phyloP scores from a whole-genome alignment of 768 basidiomycete genomes.

The Macrolepiota albuminosa region DNA sequence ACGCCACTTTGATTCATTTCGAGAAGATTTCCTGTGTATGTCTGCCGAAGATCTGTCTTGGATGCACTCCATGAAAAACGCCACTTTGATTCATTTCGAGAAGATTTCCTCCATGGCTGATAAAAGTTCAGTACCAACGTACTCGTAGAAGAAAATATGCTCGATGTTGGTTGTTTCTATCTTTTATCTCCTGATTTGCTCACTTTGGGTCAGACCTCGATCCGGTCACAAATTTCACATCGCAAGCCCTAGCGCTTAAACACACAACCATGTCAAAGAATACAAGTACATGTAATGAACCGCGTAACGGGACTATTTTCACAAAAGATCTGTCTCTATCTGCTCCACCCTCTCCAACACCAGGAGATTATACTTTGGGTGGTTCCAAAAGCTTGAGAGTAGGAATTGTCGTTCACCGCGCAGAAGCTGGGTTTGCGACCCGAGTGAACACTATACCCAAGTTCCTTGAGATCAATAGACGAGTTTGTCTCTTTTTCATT shows the following conservation, averaged over 20 bases:
- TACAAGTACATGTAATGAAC: constrained; percentile 15
- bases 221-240: constrained; percentile 35
- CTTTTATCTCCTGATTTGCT: background rate
- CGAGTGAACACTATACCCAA: constrained; percentile 74
- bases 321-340: constrained; percentile 30
- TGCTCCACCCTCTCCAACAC: constrained; percentile 40
- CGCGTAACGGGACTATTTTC: constrained; percentile 12
- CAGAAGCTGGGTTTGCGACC: constrained; percentile 50
- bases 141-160: constrained; percentile 57
- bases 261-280: constrained; percentile 50
- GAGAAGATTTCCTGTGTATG: constrained; percentile 91
- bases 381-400: constrained; percentile 51
- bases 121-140: constrained; percentile 76
- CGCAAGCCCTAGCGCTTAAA: constrained; percentile 47
- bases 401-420: constrained; percentile 56
- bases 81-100: constrained; percentile 76
- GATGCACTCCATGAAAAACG: constrained; percentile 65
- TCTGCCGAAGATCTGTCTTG: constrained; percentile 72
- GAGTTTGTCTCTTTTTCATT: constrained; percentile 39
- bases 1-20: constrained; percentile 70
- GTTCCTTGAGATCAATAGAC: constrained; percentile 78
- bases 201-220: constrained; percentile 36
- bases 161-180: constrained; percentile 32
- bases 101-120: constrained; percentile 90
- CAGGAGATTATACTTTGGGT: constrained; percentile 29